Conservation (phyloP, 192 early-diverging fungal species). For the Coemansia sp. region DNA sequence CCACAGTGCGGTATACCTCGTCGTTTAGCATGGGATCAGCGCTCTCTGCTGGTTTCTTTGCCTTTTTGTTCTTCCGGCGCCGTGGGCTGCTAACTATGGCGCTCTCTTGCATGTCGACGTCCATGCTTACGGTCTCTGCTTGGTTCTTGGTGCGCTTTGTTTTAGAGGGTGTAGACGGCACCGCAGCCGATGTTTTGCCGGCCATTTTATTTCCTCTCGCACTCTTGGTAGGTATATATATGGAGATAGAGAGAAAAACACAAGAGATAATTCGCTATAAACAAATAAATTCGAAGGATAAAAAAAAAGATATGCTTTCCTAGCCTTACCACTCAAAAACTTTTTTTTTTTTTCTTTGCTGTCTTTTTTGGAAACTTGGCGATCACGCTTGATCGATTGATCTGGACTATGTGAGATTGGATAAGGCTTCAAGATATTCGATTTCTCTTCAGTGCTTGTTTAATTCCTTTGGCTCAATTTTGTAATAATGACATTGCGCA, state of each 20-base stretch:
- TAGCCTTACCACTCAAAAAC: neutral
- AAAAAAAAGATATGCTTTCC: neutral
- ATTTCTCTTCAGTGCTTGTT: neutral
- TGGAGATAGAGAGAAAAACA: neutral
- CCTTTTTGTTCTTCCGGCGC: constrained; percentile 7
- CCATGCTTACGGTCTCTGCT: neutral
- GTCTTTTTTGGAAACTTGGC: neutral
- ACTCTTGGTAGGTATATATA: neutral
- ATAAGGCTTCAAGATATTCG: neutral
- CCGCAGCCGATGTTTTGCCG: neutral
- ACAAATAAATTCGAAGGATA: neutral
- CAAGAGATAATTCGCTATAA: neutral
- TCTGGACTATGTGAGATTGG: neutral
- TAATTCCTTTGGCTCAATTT: neutral
- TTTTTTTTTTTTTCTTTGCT: constrained; percentile 7
- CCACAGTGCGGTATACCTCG: constrained; percentile 33
- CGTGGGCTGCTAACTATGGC: neutral
- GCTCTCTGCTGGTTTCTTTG: neutral
- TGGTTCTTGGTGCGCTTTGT: neutral
- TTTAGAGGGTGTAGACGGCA: constrained; percentile 1
- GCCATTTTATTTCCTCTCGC: neutral
- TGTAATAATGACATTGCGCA: neutral
- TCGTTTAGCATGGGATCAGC: constrained; percentile 10
- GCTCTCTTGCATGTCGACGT: neutral
- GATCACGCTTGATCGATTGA: neutral